Base-by-base conservation (phyloP, 169 alveolate genomes). In the Plasmodium vinckei region DNA sequence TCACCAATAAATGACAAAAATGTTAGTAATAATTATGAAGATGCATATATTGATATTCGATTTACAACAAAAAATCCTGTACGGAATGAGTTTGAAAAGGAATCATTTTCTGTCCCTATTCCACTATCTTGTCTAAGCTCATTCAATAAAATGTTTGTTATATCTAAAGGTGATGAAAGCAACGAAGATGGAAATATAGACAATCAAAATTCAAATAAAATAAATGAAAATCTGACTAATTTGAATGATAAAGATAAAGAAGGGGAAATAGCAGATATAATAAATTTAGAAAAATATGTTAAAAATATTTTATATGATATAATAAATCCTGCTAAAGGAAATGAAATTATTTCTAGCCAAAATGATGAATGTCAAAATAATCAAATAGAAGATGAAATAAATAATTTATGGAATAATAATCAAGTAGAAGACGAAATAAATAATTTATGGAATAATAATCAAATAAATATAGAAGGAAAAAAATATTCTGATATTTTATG, bases 401-500 rank as follows among this genome's bases (percentile, higher is more conserved):
- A 13, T 15, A 21, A 59, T 12, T 15, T 44, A 9, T 47, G 25
- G 10, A 60, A 54, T 12, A 27, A 42, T 10, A 44, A 9, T 12
- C 0, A 33, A 57, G 15, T 53, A 33, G 59, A 56, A 46, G 69
- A 19, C 3, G 25, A 12, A 13, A 23, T 19, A 2, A 64, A 13
- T 15, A 21, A 59, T 12, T 15, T 44, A 9, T 47, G 25, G 10
- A 60, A 54, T 12, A 27, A 42, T 10, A 44, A 9, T 12, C 0
- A 33, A 57, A 33, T 53, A 33, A 63, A 79, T 15, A 19, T 46
- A 51, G 12, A 19, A 59, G 44, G 51, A 19, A 75, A 61, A 21
- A 77, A 77, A 67, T 79, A 47, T 60, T 19, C 77, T 21, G 89
- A 79, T 25, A 59, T 53, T n/a, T 59, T 79, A 60, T 79, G 89